A percentile compares a stretch with the other conserved stretches of the same genome.
Evolutionary conservation across 345 rosid genomes (phyloP).

Genomic region (Acer yangbiense): DNA sequence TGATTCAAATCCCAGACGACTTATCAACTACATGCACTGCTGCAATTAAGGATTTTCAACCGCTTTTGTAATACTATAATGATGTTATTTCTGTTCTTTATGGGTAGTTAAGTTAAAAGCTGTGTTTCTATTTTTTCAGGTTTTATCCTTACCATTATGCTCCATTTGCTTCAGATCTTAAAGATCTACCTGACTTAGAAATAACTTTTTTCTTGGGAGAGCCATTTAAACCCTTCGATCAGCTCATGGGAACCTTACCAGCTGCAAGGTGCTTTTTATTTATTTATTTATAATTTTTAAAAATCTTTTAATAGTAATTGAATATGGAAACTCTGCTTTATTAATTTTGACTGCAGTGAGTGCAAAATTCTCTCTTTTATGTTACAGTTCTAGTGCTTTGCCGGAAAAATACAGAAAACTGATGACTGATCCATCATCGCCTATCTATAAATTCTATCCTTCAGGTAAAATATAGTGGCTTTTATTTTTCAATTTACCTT

Average conservation of each 20-base stretch:
- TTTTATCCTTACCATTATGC: slow-evolving; percentile 98
- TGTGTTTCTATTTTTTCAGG: slow-evolving; percentile 53
- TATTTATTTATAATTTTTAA: neutral
- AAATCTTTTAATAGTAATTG: neutral
- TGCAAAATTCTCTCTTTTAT: slow-evolving; percentile 24
- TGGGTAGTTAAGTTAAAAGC: neutral
- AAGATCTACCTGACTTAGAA: slow-evolving; percentile 74
- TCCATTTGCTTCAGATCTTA: slow-evolving; percentile 98
- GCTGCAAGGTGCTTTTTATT: slow-evolving; percentile 70
- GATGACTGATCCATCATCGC: slow-evolving; percentile 88
- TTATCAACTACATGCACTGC: neutral
- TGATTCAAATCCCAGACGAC: neutral
- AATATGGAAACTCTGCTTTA: neutral
- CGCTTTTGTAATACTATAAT: neutral
- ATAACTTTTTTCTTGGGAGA: slow-evolving; percentile 85
- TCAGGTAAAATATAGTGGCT: slow-evolving; percentile 47
- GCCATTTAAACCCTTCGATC: slow-evolving; percentile 98
- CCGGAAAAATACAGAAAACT: slow-evolving; percentile 76
- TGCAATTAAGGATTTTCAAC: neutral
- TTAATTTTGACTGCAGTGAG: slow-evolving; percentile 17
- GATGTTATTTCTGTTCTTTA: neutral
- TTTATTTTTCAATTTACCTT: slow-evolving; percentile 11
- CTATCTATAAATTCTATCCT: slow-evolving; percentile 74
- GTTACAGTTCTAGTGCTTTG: slow-evolving; percentile 80
- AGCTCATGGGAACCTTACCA: slow-evolving; percentile 97